Conservation (phyloP, 169 alveolate species). For the Plasmodium reichenowi region DNA sequence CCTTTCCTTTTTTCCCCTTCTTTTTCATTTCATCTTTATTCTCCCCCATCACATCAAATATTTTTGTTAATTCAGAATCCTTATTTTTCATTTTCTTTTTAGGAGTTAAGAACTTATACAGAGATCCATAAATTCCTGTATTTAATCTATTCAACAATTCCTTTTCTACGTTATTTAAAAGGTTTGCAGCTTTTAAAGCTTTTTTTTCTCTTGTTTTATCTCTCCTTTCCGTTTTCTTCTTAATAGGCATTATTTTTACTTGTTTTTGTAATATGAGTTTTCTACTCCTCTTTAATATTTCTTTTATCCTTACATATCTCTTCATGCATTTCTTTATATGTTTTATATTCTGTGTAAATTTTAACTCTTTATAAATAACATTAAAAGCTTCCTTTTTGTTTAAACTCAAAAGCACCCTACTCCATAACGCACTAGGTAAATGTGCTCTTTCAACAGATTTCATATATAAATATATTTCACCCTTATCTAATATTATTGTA, state of each 20-base stretch:
- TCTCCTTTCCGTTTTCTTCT: conserved; percentile 98
- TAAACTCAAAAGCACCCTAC: conserved; percentile 93
- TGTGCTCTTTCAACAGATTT: conserved; percentile 99
- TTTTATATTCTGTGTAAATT: conserved; percentile 94
- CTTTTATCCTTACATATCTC: conserved; percentile 95
- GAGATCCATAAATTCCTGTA: conserved; percentile 83
- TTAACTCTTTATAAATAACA: conserved; percentile 94
- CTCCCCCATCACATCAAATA: conserved; percentile 17
- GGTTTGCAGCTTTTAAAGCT: conserved; percentile 98
- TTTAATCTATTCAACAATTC: conserved; percentile 95
- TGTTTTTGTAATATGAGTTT: conserved; percentile 84
- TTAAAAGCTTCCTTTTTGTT: conserved; percentile 93
- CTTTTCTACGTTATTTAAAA: conserved; percentile 96
- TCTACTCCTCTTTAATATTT: conserved; percentile 95
- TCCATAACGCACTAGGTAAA: conserved; percentile 98
- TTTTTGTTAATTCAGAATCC: conserved; percentile 46
- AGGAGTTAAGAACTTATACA: conserved; percentile 53
- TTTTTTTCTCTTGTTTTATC: conserved; percentile 96
- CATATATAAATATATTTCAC: conserved; percentile 92
- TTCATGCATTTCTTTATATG: conserved; percentile 97
- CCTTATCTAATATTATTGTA: conserved; percentile 95
- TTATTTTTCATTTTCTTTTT: conserved; percentile 66
- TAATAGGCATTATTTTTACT: conserved; percentile 91
- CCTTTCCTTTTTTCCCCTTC: background rate
- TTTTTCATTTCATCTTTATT: conserved; percentile 1